Evolutionary conservation across 176 grass and related monocot species (phyloP).

Genomic region (Triticum aestivum): IWGSC_CS_RefSeq_v2.1 NC_057797.1:47472010-47472509

Average conservation of each 20-base stretch:
- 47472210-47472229: background rate
- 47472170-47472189: conserved; percentile 34
- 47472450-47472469: conserved; percentile 55
- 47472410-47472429: conserved; percentile 55
- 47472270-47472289: background rate
- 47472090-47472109: no score
- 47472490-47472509: conserved; percentile 17
- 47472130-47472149: background rate
- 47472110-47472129: no score
- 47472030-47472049: no score
- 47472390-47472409: conserved; percentile 55
- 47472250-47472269: background rate
- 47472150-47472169: conserved; percentile 62
- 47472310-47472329: background rate
- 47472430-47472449: conserved; percentile 60
- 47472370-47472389: conserved; percentile 85
- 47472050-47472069: no score
- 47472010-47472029: no score
- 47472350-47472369: conserved; percentile 65
- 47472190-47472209: background rate
- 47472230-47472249: background rate
- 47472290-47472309: background rate
- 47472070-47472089: no score
- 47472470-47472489: conserved; percentile 44
- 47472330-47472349: conserved; percentile 58